phyloP scores from a whole-genome alignment of 2,329 filamentous ascomycete species.

The Calonectria pteridis region DNA sequence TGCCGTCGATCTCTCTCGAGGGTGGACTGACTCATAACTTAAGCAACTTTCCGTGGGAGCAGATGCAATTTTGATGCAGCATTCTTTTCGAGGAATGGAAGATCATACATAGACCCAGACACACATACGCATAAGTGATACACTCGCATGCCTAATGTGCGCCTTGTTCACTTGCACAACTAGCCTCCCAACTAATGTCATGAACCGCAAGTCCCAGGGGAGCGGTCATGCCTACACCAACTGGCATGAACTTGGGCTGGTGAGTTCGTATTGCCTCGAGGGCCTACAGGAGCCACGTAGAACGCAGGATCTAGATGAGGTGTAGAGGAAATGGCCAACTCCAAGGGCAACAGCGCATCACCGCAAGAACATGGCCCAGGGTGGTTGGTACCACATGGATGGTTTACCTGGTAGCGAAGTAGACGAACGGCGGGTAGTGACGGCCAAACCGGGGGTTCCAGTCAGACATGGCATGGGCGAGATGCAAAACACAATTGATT shows the following conservation, averaged over 20 bases:
- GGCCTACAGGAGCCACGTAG: constrained; percentile 9
- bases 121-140: background rate
- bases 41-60: background rate
- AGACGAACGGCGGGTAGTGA: background rate
- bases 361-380: background rate
- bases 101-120: background rate
- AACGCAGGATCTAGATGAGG: background rate
- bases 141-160: background rate
- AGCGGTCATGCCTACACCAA: constrained; percentile 14
- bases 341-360: background rate
- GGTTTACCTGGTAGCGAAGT: background rate
- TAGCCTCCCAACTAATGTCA: constrained; percentile 23
- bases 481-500: constrained; percentile 11
- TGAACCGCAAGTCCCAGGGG: constrained; percentile 2
- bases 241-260: constrained; percentile 22
- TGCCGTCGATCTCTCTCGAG: background rate
- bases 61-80: background rate
- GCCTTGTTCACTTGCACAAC: background rate
- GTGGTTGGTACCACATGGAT: background rate
- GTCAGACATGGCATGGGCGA: background rate
- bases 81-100: background rate
- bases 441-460: background rate
- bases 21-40: background rate
- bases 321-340: background rate
- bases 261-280: constrained; percentile 11